Evolutionary conservation across 139 green algal species (phyloP), one percentile per base, ranked within the genome.

Genomic region (Chlorella sp.): DNA sequence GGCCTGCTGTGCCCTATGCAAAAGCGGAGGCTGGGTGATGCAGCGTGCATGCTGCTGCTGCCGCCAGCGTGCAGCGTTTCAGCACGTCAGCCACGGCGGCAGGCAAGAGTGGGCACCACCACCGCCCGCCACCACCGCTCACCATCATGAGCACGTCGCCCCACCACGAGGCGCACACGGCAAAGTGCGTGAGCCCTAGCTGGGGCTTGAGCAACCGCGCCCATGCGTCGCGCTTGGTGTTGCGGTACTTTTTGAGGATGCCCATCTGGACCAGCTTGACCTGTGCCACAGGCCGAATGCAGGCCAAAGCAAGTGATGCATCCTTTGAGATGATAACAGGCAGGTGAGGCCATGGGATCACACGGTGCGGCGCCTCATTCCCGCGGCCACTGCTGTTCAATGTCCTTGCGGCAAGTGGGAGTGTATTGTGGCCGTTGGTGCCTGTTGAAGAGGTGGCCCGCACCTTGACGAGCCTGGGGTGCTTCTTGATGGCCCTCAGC

Each of bases 221-320:
- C 22, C 71, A n/a, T 31, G 62, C 2, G 24, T 49, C 49, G 31
- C 33, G 60, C 31, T 69, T 55, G 24, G 33, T 22, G 79, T 85
- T 85, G 31, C 75, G 72, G 79, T 85, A 85, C 74, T 77, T 77
- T 29, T 72, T 34, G 49, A 85, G 68, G 4, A 85, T 59, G 34
- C 79, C 79, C 23, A 71, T 85, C 71, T 85, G 79, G 32, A 85
- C 71, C 29, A 85, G 30, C 34, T 76, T 78, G 24, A 85, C 77
- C 77, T 82, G 67, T n/a, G 42, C 10, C 42, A 55, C 42, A 55
- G n/a, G n/a, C n/a, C n/a, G n/a, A n/a, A n/a, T n/a, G n/a, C n/a
- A n/a, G n/a, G n/a, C n/a, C n/a, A n/a, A n/a, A n/a, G n/a, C n/a
- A n/a, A n/a, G n/a, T n/a, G n/a, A n/a, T n/a, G n/a, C n/a, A n/a